These are phyloP conservation scores for Cytidiella melzeri DNA, from an alignment of 768 basidiomycete species.

Conservation along the genomic window DNA sequence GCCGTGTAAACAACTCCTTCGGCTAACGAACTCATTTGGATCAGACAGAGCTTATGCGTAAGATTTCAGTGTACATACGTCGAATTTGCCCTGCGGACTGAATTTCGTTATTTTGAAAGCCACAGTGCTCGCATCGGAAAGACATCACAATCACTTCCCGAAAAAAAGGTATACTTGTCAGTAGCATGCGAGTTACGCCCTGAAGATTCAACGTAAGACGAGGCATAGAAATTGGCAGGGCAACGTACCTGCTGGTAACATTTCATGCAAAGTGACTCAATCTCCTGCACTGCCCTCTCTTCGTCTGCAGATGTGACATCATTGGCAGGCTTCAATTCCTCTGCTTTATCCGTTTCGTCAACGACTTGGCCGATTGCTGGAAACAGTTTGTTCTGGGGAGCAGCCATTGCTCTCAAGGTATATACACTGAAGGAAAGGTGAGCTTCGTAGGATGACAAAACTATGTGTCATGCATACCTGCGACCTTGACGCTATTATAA, in stretches of 20 bases:
- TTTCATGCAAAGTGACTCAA: slow-evolving; percentile 92
- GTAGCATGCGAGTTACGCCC: slow-evolving; percentile 83
- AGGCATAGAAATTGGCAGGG: not conserved
- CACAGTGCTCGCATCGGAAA: slow-evolving; percentile 94
- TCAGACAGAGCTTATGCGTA: not conserved
- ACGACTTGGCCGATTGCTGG: slow-evolving; percentile 25
- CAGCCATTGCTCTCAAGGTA: not conserved
- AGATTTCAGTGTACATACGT: slow-evolving; percentile 44
- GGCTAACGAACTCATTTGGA: slow-evolving; percentile 39
- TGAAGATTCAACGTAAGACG: slow-evolving; percentile 27
- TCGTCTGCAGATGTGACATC: slow-evolving; percentile 35
- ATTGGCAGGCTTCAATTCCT: slow-evolving; percentile 11
- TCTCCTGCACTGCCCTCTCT: slow-evolving; percentile 68
- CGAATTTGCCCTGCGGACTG: slow-evolving; percentile 84
- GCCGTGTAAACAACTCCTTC: slow-evolving; percentile 80
- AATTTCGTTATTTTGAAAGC: slow-evolving; percentile 85
- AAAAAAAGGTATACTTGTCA: slow-evolving; percentile 95
- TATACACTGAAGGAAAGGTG: not conserved
- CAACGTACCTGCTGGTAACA: slow-evolving; percentile 79
- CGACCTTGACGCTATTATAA: not conserved
- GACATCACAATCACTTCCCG: slow-evolving; percentile 93
- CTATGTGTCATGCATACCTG: not conserved
- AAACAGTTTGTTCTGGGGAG: slow-evolving; percentile 20
- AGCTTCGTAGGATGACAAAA: not conserved
- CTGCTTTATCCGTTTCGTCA: slow-evolving; percentile 19